Evolutionary conservation across 192 early-diverging fungal genomes (phyloP).

Genomic region (Gigaspora rosea): DNA sequence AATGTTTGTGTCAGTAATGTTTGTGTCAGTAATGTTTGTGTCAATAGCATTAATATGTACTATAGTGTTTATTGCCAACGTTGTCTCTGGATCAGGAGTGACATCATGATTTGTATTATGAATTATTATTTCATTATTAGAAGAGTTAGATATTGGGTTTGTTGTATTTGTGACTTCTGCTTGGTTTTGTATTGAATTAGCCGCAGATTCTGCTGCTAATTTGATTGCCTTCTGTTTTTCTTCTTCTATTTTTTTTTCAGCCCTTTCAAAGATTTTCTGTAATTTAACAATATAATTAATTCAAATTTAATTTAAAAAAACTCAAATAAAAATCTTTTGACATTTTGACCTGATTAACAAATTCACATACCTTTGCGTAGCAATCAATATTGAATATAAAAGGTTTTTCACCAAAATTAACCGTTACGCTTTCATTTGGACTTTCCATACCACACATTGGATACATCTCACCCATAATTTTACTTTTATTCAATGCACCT

Average conservation of each 20-base stretch:
- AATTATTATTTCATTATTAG: too few species aligned
- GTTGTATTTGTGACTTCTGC: too few species aligned
- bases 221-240: neutral
- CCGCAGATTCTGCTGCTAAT: neutral
- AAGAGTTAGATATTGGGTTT: too few species aligned
- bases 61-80: too few species aligned
- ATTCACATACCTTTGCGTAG: slow-evolving; percentile 53
- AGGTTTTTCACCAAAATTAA: slow-evolving; percentile 72
- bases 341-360: neutral
- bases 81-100: too few species aligned
- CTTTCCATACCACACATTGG: slow-evolving; percentile 75
- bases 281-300: neutral
- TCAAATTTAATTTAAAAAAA: neutral
- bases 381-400: slow-evolving; percentile 76
- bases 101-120: too few species aligned
- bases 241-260: neutral
- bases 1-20: too few species aligned
- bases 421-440: slow-evolving; percentile 65
- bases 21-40: too few species aligned
- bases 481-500: neutral
- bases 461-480: slow-evolving; percentile 53
- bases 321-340: neutral
- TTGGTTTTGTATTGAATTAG: neutral
- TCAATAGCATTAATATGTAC: too few species aligned
- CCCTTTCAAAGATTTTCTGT: neutral